Conservation (phyloP, 2,329 filamentous ascomycete species). For the Orbilia ellipsospora region DNA sequence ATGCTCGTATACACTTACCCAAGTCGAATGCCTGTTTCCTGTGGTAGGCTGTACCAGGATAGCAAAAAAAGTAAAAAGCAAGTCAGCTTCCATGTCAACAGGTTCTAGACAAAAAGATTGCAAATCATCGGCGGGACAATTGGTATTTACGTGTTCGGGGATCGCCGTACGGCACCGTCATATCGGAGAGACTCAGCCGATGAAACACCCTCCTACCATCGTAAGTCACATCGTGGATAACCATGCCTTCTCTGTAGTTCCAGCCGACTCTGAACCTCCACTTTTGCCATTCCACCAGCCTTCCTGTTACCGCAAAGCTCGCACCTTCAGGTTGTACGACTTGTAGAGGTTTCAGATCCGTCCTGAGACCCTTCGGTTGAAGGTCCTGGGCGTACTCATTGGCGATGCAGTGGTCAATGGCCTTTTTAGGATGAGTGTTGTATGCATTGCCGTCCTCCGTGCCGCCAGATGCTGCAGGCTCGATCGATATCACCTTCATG, state of each 20-base stretch:
- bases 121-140: constrained; percentile 24
- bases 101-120: constrained; percentile 26
- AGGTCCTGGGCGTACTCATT: constrained; percentile 68
- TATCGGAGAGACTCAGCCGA: constrained; percentile 74
- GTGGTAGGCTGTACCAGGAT: constrained; percentile 68
- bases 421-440: constrained; percentile 63
- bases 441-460: constrained; percentile 66
- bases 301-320: constrained; percentile 70
- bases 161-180: constrained; percentile 71
- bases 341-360: constrained; percentile 75
- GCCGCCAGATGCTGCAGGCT: constrained; percentile 68
- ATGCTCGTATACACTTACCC: constrained; percentile 60
- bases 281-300: constrained; percentile 72
- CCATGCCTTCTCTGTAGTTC: constrained; percentile 70
- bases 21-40: constrained; percentile 76
- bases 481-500: constrained; percentile 69
- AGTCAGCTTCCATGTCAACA: constrained; percentile 21
- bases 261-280: constrained; percentile 76
- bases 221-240: constrained; percentile 74
- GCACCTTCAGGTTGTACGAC: constrained; percentile 77
- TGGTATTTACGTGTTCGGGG: constrained; percentile 64
- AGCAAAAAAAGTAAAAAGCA: constrained; percentile 14
- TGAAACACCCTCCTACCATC: constrained; percentile 74
- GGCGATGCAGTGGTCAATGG: constrained; percentile 64
- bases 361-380: constrained; percentile 65